Evolutionary conservation across 495 filamentous ascomycete species (phyloP).

Genomic region (Neurospora sp.): DNA sequence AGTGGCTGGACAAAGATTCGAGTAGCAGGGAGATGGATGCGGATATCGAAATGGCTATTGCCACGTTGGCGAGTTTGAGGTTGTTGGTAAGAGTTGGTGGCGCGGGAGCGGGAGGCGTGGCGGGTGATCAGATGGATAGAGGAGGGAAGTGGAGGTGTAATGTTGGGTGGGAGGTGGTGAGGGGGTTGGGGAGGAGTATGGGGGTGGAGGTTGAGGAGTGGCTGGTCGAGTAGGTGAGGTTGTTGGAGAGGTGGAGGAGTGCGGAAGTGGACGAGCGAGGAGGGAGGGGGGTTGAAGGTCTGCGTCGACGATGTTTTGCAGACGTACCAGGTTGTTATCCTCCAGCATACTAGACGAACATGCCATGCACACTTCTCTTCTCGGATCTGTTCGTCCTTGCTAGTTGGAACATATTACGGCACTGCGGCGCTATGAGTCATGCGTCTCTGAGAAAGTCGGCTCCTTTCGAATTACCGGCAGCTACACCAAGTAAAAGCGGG

Average conservation of each 20-base stretch:
- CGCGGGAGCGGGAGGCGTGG: constrained; percentile 12
- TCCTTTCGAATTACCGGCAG: background rate
- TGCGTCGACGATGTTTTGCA: background rate
- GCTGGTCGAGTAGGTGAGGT: constrained; percentile 43
- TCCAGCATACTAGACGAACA: background rate
- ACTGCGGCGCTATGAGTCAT: background rate
- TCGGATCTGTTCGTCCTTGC: background rate
- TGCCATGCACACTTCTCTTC: background rate
- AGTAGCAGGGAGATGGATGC: constrained; percentile 37
- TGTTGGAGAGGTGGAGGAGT: background rate
- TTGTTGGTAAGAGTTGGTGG: constrained; percentile 53
- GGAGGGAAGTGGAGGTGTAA: constrained; percentile 63
- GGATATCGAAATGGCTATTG: constrained; percentile 61
- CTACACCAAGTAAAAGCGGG: background rate
- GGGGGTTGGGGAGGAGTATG: constrained; percentile 54
- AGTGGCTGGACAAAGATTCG: background rate
- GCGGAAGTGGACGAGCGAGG: no score
- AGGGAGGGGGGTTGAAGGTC: background rate
- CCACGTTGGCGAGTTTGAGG: constrained; percentile 69
- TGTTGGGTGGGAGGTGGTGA: constrained; percentile 64
- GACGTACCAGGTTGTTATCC: background rate
- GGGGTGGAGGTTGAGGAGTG: constrained; percentile 66
- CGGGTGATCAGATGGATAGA: constrained; percentile 50
- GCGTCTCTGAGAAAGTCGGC: background rate
- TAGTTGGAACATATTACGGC: background rate